Evolutionary conservation across 768 basidiomycete genomes (phyloP), one percentile per base, ranked within the genome.

Genomic region (Gloeopeniophorella convolvens): DNA sequence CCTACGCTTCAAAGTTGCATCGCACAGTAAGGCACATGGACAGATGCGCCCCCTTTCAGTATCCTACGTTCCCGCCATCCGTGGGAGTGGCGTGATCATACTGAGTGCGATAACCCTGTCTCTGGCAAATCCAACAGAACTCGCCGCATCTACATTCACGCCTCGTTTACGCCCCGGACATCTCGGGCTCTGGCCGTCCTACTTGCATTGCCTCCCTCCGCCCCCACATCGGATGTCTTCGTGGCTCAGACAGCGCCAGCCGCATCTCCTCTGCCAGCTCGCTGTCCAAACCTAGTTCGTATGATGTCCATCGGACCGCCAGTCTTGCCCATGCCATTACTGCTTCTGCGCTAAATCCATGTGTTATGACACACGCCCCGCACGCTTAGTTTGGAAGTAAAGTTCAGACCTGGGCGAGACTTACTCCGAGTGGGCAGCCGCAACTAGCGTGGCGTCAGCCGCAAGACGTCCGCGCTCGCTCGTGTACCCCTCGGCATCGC

Each of bases 401-500:
- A n/a, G n/a, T n/a, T n/a, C n/a, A n/a, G n/a, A n/a, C n/a, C n/a
- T 35, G 27, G 31, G 30, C 40, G 47, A 40, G 12, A 68, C 82
- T 66, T 61, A 83, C 82, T 83, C 80, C 5, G 72, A 74, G 67
- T 83, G 81, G 4, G 80, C 69, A 12, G 77, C 78, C 7, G 82
- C 79, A 16, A 84, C 73, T 67, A 70, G 75, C 5, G 71, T 70
- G 9, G 76, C 79, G 60, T 84, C 82, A 21, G 77, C 76, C 6
- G 82, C 81, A 3, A 84, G 67, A 55, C 72, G 67, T 9, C 82
- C 83, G 32, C 82, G 68, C 65, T 80, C 82, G 59, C 80, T 82
- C 71, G 72, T 75, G 58, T 85, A 84, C 0, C 78, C 79, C 65
- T 85, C 83, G 55, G 76, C 70, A 30, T 79, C 75, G 27, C 76